A percentile compares a stretch with the other conserved stretches of the same genome.
phyloP scores from a whole-genome alignment of 371 early-diverging fungal genomes.

The Rhizopus microsporus region DNA sequence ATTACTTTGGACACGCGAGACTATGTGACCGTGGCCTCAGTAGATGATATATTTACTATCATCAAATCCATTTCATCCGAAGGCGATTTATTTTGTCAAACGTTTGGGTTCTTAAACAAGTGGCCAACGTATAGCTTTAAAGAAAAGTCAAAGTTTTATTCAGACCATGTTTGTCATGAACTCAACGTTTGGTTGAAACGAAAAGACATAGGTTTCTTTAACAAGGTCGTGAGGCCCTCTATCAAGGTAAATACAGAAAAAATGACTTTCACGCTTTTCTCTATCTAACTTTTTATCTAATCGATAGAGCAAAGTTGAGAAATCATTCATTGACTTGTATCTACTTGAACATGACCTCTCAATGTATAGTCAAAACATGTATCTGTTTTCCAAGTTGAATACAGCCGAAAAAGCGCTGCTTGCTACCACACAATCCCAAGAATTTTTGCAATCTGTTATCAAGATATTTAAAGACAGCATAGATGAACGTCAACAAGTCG shows the following conservation, averaged over 20 bases:
- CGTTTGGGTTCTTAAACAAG: constrained; percentile 27
- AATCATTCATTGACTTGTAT: constrained; percentile 55
- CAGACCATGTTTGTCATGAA: constrained; percentile 52
- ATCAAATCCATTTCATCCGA: constrained; percentile 12
- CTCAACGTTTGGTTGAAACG: constrained; percentile 59
- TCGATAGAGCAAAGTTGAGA: constrained; percentile 49
- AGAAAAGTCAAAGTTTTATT: constrained; percentile 30
- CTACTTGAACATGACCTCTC: constrained; percentile 42
- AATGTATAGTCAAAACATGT: constrained; percentile 30
- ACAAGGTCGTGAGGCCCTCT: constrained; percentile 38
- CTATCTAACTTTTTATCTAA: neutral
- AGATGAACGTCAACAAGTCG: constrained; percentile 13
- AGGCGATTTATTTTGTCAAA: neutral
- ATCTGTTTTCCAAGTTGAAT: constrained; percentile 34
- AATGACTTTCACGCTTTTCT: constrained; percentile 1
- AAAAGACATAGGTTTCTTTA: constrained; percentile 51
- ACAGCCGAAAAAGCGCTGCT: constrained; percentile 51
- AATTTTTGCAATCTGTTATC: constrained; percentile 26
- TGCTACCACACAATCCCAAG: constrained; percentile 35
- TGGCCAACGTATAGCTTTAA: constrained; percentile 24
- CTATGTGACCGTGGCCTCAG: constrained; percentile 41
- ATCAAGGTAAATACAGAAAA: constrained; percentile 41
- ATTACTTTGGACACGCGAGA: constrained; percentile 29
- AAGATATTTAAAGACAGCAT: constrained; percentile 34
- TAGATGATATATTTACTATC: constrained; percentile 37